phyloP scores from a whole-genome alignment of 257 asterid genomes.

The Capsicum chinense region DNA sequence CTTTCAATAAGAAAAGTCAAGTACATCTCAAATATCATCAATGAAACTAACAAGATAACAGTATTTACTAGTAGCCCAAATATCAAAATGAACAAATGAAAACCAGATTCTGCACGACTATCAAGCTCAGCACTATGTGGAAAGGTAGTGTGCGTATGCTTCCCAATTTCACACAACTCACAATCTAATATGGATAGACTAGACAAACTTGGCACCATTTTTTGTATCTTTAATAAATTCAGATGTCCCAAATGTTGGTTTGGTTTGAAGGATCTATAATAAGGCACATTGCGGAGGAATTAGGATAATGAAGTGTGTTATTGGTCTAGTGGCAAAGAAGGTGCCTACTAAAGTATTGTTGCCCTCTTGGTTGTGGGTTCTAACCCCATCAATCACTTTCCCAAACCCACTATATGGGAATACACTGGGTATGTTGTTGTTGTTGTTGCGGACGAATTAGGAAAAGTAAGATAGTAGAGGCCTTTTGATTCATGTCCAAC shows the following conservation, averaged over 20 bases:
- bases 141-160: too few species aligned
- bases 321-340: too few species aligned
- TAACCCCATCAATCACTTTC: too few species aligned
- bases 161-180: conserved; percentile 15
- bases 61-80: conserved; percentile 10
- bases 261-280: not conserved
- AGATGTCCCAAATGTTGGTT: not conserved
- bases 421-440: too few species aligned
- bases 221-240: not conserved
- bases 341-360: too few species aligned
- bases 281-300: not conserved
- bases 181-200: not conserved
- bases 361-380: too few species aligned
- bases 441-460: not conserved
- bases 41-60: conserved; percentile 14
- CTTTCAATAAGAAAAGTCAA: not conserved
- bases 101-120: too few species aligned
- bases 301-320: too few species aligned
- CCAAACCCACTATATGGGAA: too few species aligned
- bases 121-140: too few species aligned
- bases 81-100: too few species aligned
- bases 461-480: not conserved
- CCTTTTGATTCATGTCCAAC: conserved; percentile 6
- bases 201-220: not conserved
- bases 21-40: not conserved